Evolutionary conservation across 2,329 filamentous ascomycete genomes (phyloP).

Genomic region (Chaetomium sp.): DNA sequence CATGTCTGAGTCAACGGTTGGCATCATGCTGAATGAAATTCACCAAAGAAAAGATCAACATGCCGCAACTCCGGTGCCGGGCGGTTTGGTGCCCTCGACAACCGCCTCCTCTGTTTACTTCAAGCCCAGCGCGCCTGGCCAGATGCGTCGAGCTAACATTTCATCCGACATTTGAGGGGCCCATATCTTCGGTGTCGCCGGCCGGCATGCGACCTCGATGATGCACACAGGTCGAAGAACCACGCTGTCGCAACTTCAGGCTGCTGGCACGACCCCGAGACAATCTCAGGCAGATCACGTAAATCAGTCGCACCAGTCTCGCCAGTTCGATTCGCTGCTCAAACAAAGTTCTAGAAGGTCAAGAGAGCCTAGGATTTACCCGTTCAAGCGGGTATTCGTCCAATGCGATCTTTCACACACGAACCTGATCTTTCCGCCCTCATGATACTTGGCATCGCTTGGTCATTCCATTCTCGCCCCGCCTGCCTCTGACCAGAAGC

Average conservation of each 20-base stretch:
- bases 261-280: constrained; percentile 30
- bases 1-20: not conserved
- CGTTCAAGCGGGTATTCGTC: constrained; percentile 31
- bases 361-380: constrained; percentile 27
- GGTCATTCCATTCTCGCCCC: not conserved
- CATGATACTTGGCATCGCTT: not conserved
- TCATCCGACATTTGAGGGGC: constrained; percentile 28
- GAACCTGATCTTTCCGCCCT: not conserved
- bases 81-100: constrained; percentile 6
- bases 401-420: not conserved
- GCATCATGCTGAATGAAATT: not conserved
- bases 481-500: no score
- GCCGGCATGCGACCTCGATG: not conserved
- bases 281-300: constrained; percentile 30
- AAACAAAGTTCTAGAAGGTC: constrained; percentile 32
- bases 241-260: constrained; percentile 8
- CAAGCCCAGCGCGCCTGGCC: not conserved
- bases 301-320: constrained; percentile 20
- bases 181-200: constrained; percentile 12
- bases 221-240: constrained; percentile 4
- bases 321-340: constrained; percentile 13
- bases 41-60: not conserved
- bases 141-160: not conserved
- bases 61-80: not conserved
- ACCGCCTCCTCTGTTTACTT: constrained; percentile 16